These are phyloP conservation scores for Vanrija pseudolonga DNA, from an alignment of 1,284 basidiomycete genomes.

Conservation along the genomic window DNA sequence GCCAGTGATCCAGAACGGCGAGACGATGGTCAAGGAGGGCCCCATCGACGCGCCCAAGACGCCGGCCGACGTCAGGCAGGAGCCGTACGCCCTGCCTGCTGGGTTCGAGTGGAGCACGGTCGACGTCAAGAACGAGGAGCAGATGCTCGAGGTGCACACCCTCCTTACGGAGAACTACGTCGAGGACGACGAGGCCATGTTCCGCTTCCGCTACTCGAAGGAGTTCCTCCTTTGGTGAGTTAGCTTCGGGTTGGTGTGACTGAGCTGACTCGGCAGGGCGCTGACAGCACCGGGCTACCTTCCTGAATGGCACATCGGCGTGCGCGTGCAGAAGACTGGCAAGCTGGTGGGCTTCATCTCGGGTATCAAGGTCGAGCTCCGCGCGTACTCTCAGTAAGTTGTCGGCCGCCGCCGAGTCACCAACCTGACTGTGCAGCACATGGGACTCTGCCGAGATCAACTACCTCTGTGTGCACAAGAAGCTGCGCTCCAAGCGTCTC, in stretches of 20 bases:
- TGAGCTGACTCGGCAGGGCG: conserved; percentile 61
- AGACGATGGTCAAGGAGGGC: conserved; percentile 68
- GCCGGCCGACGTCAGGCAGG: conserved; percentile 73
- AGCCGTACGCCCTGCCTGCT: conserved; percentile 80
- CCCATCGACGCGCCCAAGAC: conserved; percentile 81
- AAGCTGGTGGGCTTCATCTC: conserved; percentile 98
- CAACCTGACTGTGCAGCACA: conserved; percentile 52
- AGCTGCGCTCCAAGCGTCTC: conserved; percentile 89
- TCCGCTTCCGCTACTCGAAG: conserved; percentile 93
- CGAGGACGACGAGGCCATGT: conserved; percentile 91
- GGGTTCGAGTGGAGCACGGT: conserved; percentile 90
- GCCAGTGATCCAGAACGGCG: conserved; percentile 73
- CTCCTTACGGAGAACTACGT: conserved; percentile 92
- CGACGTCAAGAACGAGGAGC: conserved; percentile 70
- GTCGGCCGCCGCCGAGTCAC: background rate
- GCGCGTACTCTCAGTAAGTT: conserved; percentile 64
- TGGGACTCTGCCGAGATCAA: conserved; percentile 87
- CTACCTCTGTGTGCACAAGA: conserved; percentile 97
- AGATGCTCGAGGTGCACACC: conserved; percentile 88
- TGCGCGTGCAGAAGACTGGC: conserved; percentile 81
- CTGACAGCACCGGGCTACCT: conserved; percentile 89
- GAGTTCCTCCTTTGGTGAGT: conserved; percentile 87
- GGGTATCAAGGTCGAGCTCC: conserved; percentile 81
- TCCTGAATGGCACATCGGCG: conserved; percentile 93
- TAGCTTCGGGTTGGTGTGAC: conserved; percentile 9